Evolutionary conservation across 1,139 yeast species (phyloP), one percentile per base, ranked within the genome.

Genomic region (Scheffersomyces stambukii): DNA sequence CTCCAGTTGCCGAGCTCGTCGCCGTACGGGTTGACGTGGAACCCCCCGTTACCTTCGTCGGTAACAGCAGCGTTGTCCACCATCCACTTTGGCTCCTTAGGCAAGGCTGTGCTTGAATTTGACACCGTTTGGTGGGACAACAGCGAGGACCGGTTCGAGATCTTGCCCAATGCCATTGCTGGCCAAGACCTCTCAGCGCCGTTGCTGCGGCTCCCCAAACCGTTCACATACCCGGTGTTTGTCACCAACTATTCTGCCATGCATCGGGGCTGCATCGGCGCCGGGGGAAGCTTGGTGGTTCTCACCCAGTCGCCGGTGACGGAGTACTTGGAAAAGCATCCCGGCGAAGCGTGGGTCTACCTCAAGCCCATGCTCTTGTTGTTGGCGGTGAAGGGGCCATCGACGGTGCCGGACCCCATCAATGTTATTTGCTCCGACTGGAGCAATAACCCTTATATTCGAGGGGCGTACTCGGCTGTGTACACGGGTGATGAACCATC

Each of bases 391-490:
- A 37, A 38, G 8, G 19, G 14, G 4, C 10, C n/a, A 6, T 15
- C 13, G 4, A 4, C 20, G 2, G 40, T 59, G 0, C 68, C 75
- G 2, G 51, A 56, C 1, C 84, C 93, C 2, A 62, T 55, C 13
- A 71, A 73, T 36, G 61, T 69, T 0, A 59, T 77, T 1, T 70
- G 74, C 4, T 65, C 86, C 0, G 61, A 69, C 24, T 86, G 96
- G 96, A 75, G 93, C 0, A 48, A 44, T 5, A 83, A 83, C 43
- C 80, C 80, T 6, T 81, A 61, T 44, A 70, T 81, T 12, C 57
- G 81, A 30, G 95, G 95, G 2, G 75, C 94, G 1, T 86, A 85
- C 52, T 69, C 83, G 10, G 88, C 86, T 0, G 66, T 83, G 28
- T 50, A 60, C 18, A 75, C 81, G 0, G 79, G 76, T 8, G 88